Evolutionary conservation across 306 rosid species (phyloP).

Genomic region (Phaseolus lunatus): DNA sequence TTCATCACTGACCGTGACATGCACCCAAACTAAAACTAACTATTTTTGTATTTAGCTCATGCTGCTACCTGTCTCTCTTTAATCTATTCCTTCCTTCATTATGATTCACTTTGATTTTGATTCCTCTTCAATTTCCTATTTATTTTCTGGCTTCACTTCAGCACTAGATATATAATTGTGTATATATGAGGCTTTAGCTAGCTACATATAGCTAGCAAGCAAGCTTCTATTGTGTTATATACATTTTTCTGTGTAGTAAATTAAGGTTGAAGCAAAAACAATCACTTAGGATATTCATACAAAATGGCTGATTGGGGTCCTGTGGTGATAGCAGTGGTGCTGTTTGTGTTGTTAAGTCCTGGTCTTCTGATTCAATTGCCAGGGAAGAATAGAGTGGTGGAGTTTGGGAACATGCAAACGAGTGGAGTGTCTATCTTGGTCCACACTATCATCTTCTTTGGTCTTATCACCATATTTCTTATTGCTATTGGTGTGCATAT

Average conservation of each 20-base stretch:
- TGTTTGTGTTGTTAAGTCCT: slow-evolving; percentile 69
- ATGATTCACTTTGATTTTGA: not conserved
- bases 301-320: slow-evolving; percentile 80
- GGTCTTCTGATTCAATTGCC: slow-evolving; percentile 73
- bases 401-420: slow-evolving; percentile 67
- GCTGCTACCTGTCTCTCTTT: not conserved
- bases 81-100: not conserved
- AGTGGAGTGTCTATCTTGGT: slow-evolving; percentile 63
- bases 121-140: too few species aligned
- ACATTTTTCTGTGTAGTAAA: not conserved
- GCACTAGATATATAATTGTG: too few species aligned
- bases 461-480: slow-evolving; percentile 70
- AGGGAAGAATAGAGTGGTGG: slow-evolving; percentile 59
- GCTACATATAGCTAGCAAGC: too few species aligned
- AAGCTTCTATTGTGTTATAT: too few species aligned
- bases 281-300: too few species aligned
- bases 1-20: not conserved
- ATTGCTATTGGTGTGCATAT: slow-evolving; percentile 72
- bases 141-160: not conserved
- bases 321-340: slow-evolving; percentile 76
- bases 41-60: not conserved
- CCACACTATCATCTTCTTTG: slow-evolving; percentile 73
- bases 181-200: too few species aligned
- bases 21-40: not conserved
- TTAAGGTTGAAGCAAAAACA: not conserved